Evolutionary conservation across 345 rosid species (phyloP).

Genomic region (Bruguiera parviflora): DNA sequence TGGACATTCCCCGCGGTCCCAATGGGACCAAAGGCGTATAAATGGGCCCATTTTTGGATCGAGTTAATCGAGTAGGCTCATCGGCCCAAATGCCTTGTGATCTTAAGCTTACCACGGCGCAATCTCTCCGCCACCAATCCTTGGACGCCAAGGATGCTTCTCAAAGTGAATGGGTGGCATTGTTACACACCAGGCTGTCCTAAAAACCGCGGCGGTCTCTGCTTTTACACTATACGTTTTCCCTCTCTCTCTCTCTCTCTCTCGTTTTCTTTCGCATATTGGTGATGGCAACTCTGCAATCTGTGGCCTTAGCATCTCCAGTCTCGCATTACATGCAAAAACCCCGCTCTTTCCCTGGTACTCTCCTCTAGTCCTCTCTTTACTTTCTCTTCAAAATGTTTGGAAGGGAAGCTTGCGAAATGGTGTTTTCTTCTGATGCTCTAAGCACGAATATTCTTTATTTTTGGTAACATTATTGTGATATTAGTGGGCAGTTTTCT

Average conservation of each 20-base stretch:
- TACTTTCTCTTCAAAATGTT: background rate
- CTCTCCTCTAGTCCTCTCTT: background rate
- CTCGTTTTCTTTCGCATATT: background rate
- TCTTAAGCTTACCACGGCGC: background rate
- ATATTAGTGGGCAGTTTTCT: too few relatives aligned
- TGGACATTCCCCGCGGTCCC: too few relatives aligned
- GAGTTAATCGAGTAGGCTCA: too few relatives aligned
- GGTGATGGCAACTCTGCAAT: conserved; percentile 45
- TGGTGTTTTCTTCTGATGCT: too few relatives aligned
- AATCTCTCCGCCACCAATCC: conserved; percentile 4
- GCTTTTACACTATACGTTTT: background rate
- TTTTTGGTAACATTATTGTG: too few relatives aligned
- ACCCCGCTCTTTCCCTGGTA: conserved; percentile 39
- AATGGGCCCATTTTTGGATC: too few relatives aligned
- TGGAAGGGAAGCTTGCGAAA: too few relatives aligned
- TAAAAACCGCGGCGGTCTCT: conserved; percentile 3
- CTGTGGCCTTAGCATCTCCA: conserved; percentile 44
- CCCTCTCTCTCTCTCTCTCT: conserved; percentile 2
- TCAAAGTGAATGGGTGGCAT: conserved; percentile 33
- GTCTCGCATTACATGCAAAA: conserved; percentile 28
- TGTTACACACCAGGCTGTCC: conserved; percentile 26
- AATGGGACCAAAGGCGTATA: too few relatives aligned
- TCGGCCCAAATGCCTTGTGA: background rate
- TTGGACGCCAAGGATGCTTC: conserved; percentile 3
- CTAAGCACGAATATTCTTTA: too few relatives aligned